Evolutionary conservation across 164 flowering plant genomes (phyloP), one percentile per base, ranked within the genome.

Genomic region (Piper longum): DNA sequence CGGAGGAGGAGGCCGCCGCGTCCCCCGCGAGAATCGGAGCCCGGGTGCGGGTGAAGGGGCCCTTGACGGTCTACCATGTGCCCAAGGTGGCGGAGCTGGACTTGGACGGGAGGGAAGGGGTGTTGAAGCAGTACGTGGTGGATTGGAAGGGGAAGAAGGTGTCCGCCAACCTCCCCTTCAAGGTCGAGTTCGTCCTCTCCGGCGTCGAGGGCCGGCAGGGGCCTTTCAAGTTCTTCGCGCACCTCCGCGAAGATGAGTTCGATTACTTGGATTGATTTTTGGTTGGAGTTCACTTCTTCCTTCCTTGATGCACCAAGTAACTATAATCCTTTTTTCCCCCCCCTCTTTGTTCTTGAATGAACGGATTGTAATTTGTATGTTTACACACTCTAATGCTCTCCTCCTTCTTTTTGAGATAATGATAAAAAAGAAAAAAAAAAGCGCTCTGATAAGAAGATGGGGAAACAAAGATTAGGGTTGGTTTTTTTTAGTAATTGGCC

Each of bases 241-340:
- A 91, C 77, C 87, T 91, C 56, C 87, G 72, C 73, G 91, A 91
- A 14, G 96, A 88, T 54, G 98, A 91, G 76, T 87, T 91, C 60
- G 98, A 88, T 40, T 84, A 71, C 63, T 8, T 70, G 16, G 67
- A 58, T 26, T 65, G 61, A 65, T 2, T 48, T 1, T 44, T 9
- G 11, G 48, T 5, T 26, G 1, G 1, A 26, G 36, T 26, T 26
- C 36, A 26, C 36, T 26, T 1, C 36, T 26, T 26, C 36, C 36
- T 26, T 26, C 36, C 36, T 26, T 26, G 36, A 26, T 26, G 36
- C 36, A 51, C 9, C 11, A 3, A 19, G 43, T 19, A n/a, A 16
- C 7, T 26, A 4, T 55, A 16, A 26, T 55, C 19, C n/a, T 55
- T 16, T 55, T 55, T 16, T 55, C 16, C 57, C 3, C 17, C 57